A percentile compares a stretch with the other conserved stretches of the same genome.
Conservation (phyloP, 2,329 filamentous ascomycete species). For the Penicillium nordicum region DNA sequence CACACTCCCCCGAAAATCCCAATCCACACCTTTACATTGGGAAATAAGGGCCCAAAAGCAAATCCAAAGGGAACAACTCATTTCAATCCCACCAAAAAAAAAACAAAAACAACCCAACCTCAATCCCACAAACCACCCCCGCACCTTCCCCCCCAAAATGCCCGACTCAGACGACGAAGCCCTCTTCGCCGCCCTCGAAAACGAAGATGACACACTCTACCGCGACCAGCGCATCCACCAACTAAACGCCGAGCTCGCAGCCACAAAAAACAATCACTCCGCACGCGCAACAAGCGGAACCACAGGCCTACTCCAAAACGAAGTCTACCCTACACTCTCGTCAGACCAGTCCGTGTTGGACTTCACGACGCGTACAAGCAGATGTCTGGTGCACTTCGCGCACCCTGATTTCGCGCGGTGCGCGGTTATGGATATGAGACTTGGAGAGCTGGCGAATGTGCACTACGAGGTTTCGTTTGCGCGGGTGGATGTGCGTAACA, state of each 20-base stretch:
- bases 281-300: constrained; percentile 29
- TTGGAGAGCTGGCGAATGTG: constrained; percentile 44
- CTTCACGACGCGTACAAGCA: constrained; percentile 57
- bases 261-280: constrained; percentile 44
- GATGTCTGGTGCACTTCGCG: constrained; percentile 62
- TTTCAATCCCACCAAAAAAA: neutral
- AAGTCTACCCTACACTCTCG: constrained; percentile 38
- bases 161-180: constrained; percentile 56
- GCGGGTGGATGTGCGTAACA: constrained; percentile 45
- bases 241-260: constrained; percentile 55
- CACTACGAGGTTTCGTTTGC: constrained; percentile 46
- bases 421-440: constrained; percentile 59
- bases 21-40: neutral
- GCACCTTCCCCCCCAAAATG: constrained; percentile 30
- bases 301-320: constrained; percentile 22
- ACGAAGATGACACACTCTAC: constrained; percentile 53
- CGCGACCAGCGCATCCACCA: constrained; percentile 58
- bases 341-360: constrained; percentile 58
- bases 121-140: neutral
- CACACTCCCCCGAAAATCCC: constrained; percentile 3
- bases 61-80: neutral
- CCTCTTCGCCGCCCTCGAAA: constrained; percentile 56
- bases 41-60: neutral
- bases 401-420: constrained; percentile 63
- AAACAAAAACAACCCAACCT: neutral